A percentile compares a stretch with the other conserved stretches of the same genome.
phyloP scores from a whole-genome alignment of 1,284 basidiomycete species.

The Apiotrichum veenhuisii region DNA sequence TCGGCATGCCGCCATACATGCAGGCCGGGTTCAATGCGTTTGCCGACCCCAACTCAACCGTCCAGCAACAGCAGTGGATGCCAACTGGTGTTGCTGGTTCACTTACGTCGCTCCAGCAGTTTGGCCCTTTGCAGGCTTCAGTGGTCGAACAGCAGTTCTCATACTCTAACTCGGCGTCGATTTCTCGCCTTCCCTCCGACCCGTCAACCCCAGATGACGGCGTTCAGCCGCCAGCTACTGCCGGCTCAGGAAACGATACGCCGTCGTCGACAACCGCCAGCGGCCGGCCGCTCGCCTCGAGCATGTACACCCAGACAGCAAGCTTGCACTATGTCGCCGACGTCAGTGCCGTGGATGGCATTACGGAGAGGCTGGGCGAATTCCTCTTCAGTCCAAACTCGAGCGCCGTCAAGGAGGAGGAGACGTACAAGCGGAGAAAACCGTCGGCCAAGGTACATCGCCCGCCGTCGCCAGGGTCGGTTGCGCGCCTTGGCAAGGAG shows the following conservation, averaged over 20 bases:
- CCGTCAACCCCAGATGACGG: conserved; percentile 16
- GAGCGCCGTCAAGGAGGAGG: conserved; percentile 18
- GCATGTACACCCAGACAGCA: conserved; percentile 25
- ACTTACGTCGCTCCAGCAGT: background rate
- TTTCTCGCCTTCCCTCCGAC: background rate
- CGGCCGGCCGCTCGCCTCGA: conserved; percentile 8
- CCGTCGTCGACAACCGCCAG: background rate
- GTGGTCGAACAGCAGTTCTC: background rate
- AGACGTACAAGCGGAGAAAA: conserved; percentile 14
- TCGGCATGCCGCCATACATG: conserved; percentile 18
- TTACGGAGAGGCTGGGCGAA: conserved; percentile 42
- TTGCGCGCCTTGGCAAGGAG: conserved; percentile 21
- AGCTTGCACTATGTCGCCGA: conserved; percentile 31
- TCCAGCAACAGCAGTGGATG: conserved; percentile 3
- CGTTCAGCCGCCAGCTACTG: conserved; percentile 22
- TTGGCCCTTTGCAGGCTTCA: background rate
- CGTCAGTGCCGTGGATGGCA: conserved; percentile 28
- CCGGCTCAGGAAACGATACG: background rate
- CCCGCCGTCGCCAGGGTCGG: conserved; percentile 3
- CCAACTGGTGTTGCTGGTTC: background rate
- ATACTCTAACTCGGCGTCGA: background rate
- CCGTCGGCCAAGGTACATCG: background rate
- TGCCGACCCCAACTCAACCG: background rate
- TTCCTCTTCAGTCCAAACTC: conserved; percentile 37
- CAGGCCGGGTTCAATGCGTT: background rate